These are phyloP conservation scores for Penicillium sp. DNA, from an alignment of 2,329 filamentous ascomycete genomes.

Conservation along the genomic window DNA sequence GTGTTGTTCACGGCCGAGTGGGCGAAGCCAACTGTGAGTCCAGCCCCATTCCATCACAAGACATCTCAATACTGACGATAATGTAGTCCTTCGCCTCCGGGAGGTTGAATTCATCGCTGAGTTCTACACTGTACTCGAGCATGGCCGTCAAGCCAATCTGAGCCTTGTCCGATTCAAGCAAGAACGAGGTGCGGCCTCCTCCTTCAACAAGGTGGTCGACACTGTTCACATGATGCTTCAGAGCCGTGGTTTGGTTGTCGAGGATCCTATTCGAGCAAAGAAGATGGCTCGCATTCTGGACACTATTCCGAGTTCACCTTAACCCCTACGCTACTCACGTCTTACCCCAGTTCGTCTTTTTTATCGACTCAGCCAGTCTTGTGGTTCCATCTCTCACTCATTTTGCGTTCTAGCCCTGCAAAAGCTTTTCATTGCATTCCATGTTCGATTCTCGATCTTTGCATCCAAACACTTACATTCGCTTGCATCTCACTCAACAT, in stretches of 20 bases:
- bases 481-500: slow-evolving; percentile 11
- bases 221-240: slow-evolving; percentile 72
- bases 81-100: slow-evolving; percentile 74
- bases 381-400: slow-evolving; percentile 3
- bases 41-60: neutral
- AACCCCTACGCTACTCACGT: neutral
- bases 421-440: slow-evolving; percentile 19
- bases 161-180: slow-evolving; percentile 86
- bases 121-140: slow-evolving; percentile 85
- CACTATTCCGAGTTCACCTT: slow-evolving; percentile 23
- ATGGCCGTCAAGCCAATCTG: slow-evolving; percentile 74
- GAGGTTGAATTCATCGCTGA: slow-evolving; percentile 87
- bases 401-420: slow-evolving; percentile 29
- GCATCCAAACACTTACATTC: slow-evolving; percentile 7
- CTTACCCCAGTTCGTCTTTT: neutral
- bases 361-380: neutral
- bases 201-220: slow-evolving; percentile 81
- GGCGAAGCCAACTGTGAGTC: slow-evolving; percentile 76
- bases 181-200: slow-evolving; percentile 87
- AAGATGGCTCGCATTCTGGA: slow-evolving; percentile 62
- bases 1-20: slow-evolving; percentile 78
- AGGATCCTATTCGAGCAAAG: slow-evolving; percentile 67
- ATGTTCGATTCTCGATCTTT: neutral
- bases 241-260: slow-evolving; percentile 67
- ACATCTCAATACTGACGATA: slow-evolving; percentile 26